These are phyloP conservation scores for Stephania japonica DNA, from an alignment of 164 flowering plant genomes.

Conservation along the genomic window DNA sequence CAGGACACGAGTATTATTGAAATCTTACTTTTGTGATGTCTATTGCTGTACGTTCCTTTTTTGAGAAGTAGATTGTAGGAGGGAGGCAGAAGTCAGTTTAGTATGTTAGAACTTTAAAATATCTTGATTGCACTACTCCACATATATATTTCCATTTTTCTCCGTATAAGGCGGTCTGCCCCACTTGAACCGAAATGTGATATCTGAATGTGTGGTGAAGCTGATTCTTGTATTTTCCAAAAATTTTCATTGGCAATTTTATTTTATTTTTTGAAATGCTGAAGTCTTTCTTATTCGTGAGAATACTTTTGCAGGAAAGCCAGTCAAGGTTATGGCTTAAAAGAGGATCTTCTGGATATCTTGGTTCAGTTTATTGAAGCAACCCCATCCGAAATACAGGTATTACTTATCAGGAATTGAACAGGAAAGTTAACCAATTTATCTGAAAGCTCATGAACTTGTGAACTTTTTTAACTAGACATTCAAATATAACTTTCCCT, in stretches of 20 bases:
- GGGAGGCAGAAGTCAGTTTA: neutral
- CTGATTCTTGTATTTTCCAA: neutral
- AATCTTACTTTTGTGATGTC: neutral
- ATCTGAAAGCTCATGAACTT: neutral
- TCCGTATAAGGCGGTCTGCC: neutral
- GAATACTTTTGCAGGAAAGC: slow-evolving; percentile 48
- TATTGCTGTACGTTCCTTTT: neutral
- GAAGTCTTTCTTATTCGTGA: slow-evolving; percentile 1
- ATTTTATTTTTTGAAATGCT: neutral
- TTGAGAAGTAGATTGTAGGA: neutral
- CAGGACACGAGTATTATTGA: neutral
- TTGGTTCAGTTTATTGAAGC: slow-evolving; percentile 60
- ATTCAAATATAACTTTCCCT: neutral
- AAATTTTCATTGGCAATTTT: neutral
- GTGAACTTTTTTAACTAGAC: neutral
- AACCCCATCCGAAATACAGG: slow-evolving; percentile 60
- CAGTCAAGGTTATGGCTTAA: slow-evolving; percentile 55
- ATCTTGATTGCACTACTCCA: neutral
- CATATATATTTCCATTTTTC: neutral
- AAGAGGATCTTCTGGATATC: slow-evolving; percentile 48
- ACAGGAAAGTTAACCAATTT: neutral
- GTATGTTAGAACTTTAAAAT: neutral
- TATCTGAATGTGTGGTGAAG: neutral
- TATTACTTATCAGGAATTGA: slow-evolving; percentile 12
- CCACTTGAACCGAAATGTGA: neutral